Conservation (phyloP, 495 filamentous ascomycete species). For the Daldinia loculata region DNA sequence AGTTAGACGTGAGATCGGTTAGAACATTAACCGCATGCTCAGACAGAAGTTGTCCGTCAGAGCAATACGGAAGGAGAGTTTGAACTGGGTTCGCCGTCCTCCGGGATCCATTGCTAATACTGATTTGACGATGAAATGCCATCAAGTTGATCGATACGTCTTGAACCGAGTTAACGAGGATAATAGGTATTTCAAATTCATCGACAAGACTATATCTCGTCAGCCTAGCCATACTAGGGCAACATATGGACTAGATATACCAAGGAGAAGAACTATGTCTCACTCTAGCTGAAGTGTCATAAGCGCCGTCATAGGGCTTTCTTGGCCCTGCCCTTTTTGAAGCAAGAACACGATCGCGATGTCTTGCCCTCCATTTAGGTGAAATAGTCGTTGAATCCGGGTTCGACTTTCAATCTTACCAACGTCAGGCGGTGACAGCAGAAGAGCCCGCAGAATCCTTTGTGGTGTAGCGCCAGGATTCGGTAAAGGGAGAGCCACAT, state of each 20-base stretch:
- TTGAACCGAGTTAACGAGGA: slow-evolving; percentile 45
- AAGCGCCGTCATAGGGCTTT: slow-evolving; percentile 43
- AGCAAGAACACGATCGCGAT: slow-evolving; percentile 66
- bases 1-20: slow-evolving; percentile 57
- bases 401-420: slow-evolving; percentile 36
- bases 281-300: slow-evolving; percentile 57
- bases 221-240: slow-evolving; percentile 12
- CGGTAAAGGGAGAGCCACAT: slow-evolving; percentile 59
- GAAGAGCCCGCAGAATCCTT: slow-evolving; percentile 56
- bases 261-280: slow-evolving; percentile 20
- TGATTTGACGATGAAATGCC: slow-evolving; percentile 42
- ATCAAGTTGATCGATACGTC: slow-evolving; percentile 43
- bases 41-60: slow-evolving; percentile 47
- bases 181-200: slow-evolving; percentile 46
- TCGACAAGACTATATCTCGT: slow-evolving; percentile 36
- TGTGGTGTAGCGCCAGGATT: slow-evolving; percentile 6
- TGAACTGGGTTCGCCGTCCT: slow-evolving; percentile 34
- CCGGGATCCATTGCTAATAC: slow-evolving; percentile 11
- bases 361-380: slow-evolving; percentile 51
- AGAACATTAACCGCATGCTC: slow-evolving; percentile 58
- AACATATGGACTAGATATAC: background rate
- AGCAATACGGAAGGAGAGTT: slow-evolving; percentile 59
- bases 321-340: slow-evolving; percentile 40
- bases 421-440: slow-evolving; percentile 62
- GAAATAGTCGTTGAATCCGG: slow-evolving; percentile 60